A percentile compares a stretch with the other conserved stretches of the same genome.
Evolutionary conservation across 1,284 basidiomycete genomes (phyloP).

Genomic region (Acaromyces ingoldii): DNA sequence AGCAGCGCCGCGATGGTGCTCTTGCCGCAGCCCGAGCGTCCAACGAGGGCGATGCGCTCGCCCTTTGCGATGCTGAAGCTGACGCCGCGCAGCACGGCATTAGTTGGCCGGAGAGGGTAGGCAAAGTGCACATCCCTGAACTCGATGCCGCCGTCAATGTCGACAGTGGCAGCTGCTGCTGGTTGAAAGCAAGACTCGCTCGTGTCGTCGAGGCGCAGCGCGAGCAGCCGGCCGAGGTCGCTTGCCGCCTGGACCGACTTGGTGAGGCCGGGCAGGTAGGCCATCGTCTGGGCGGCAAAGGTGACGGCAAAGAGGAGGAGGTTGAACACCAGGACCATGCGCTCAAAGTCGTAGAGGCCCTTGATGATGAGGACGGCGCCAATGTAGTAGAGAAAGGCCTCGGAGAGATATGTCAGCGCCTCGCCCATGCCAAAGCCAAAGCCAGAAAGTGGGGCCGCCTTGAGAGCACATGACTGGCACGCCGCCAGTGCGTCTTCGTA

Average conservation of each 20-base stretch:
- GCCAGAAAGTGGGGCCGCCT: slow-evolving; percentile 75
- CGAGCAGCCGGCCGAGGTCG: slow-evolving; percentile 68
- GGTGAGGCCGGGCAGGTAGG: slow-evolving; percentile 57
- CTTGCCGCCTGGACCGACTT: slow-evolving; percentile 59
- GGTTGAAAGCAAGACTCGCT: slow-evolving; percentile 10
- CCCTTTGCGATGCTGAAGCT: slow-evolving; percentile 23
- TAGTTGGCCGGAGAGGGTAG: slow-evolving; percentile 17
- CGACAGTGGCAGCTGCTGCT: background rate
- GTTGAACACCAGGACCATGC: slow-evolving; percentile 83
- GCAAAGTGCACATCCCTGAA: slow-evolving; percentile 37
- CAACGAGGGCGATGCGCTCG: slow-evolving; percentile 47
- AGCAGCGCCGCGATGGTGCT: slow-evolving; percentile 39
- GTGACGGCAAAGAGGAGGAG: slow-evolving; percentile 89
- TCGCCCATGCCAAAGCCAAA: slow-evolving; percentile 74
- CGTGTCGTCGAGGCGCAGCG: slow-evolving; percentile 54
- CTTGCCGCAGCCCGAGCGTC: slow-evolving; percentile 44
- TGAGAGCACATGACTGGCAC: slow-evolving; percentile 67
- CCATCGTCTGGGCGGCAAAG: slow-evolving; percentile 81
- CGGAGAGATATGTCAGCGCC: slow-evolving; percentile 69
- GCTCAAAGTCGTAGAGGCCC: slow-evolving; percentile 76
- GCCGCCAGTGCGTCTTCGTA: slow-evolving; percentile 63
- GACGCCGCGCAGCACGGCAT: slow-evolving; percentile 19
- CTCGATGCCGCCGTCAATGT: slow-evolving; percentile 18
- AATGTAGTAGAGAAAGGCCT: slow-evolving; percentile 81
- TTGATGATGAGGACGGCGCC: slow-evolving; percentile 74